Base-by-base conservation (phyloP, 192 early-diverging fungal species). In the Phycomyces blakesleeanus region DNA sequence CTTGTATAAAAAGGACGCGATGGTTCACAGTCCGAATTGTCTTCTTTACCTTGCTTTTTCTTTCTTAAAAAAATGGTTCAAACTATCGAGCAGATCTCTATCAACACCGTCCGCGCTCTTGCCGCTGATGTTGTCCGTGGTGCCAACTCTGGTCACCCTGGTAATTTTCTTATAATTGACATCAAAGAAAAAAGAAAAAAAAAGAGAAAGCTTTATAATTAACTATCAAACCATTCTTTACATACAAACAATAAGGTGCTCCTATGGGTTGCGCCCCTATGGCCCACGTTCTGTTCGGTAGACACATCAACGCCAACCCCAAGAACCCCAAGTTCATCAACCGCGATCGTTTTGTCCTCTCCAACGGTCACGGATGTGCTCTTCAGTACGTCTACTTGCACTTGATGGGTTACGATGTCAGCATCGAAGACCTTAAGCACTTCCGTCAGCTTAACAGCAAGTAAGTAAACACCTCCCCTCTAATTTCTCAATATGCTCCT, bases 211-310 rank as follows among this genome's bases (percentile, higher is more conserved):
- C n/a, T n/a, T n/a, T n/a, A n/a, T n/a, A 26, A 57, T 6, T 11
- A 24, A 26, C 6, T 7, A 14, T 26, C 16, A 38, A 11, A 57
- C 55, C 27, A 15, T 26, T 12, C 15, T 18, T 8, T 26, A 5
- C 5, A 5, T 20, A 7, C 1, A 15, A 27, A 20, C 50, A 37
- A 21, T 61, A 42, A 82, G 81, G 96, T 57, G 95, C 95, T 34
- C 97, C 97, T 10, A 96, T 99, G 90, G 97, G 97, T 15, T 95
- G 90, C 63, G 97, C 95, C 51, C 95, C 95, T 10, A 89, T 99
- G 85, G 91, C 91, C 12, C 90, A 96, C 60, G 78, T 90, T 50
- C 76, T 98, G 50, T 99, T 94, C 73, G 86, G 87, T n/a, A 81
- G 79, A 47, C 89, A 87, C 74, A 83, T 98, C 72, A 86, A 78